Percentiles rank a stretch among this genome's conserved stretches.
phyloP scores from a whole-genome alignment of 352 stramenopile species.

The Phytophthora sansomeana region DNA sequence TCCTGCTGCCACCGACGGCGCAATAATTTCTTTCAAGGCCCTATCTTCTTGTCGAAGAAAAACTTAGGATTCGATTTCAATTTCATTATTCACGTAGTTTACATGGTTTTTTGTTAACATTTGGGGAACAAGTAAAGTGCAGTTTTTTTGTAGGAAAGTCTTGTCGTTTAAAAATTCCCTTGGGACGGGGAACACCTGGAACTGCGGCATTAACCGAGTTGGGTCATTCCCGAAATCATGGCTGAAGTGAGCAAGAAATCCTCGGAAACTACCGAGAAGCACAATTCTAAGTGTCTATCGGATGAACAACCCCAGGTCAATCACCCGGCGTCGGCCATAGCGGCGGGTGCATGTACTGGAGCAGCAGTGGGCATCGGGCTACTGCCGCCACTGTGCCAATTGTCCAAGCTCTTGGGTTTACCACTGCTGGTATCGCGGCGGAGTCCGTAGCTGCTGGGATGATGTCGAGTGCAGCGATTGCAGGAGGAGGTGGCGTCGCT shows the following conservation, averaged over 20 bases:
- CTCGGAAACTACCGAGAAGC: too few species aligned
- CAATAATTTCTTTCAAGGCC: neutral
- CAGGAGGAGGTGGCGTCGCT: neutral
- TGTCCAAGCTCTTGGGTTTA: neutral
- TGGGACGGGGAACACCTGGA: too few species aligned
- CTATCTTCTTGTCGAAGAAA: too few species aligned
- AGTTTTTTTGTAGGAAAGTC: too few species aligned
- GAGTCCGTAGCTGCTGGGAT: neutral
- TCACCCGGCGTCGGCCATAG: neutral
- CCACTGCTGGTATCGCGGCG: neutral
- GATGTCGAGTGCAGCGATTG: neutral
- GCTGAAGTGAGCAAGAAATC: neutral
- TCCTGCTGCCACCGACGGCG: slow-evolving; percentile 10
- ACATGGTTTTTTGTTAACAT: too few species aligned
- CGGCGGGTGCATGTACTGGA: neutral
- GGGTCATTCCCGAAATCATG: too few species aligned
- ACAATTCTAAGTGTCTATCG: too few species aligned
- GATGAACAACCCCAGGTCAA: neutral
- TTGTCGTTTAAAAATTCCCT: too few species aligned
- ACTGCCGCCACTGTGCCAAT: neutral
- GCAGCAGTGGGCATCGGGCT: neutral
- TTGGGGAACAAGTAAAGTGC: too few species aligned
- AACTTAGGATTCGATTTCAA: too few species aligned
- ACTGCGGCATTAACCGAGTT: too few species aligned
- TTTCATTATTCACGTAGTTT: too few species aligned